Evolutionary conservation across 2,329 filamentous ascomycete species (phyloP).

Genomic region (Scopulariopsis brevicaulis): DNA sequence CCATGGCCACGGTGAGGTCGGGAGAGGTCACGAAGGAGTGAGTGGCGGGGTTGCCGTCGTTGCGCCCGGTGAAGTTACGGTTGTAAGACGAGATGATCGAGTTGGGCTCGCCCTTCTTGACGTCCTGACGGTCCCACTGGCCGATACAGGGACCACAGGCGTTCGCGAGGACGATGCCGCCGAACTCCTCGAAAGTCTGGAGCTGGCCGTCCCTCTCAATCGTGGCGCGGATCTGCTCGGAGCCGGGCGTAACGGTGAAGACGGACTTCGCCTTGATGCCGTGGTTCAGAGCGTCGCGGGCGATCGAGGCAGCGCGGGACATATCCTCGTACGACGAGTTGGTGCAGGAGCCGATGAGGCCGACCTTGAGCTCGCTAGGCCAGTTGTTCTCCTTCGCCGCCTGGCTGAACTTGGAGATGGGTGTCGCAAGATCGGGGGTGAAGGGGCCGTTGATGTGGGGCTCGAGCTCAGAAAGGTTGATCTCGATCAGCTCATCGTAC

Average conservation of each 20-base stretch:
- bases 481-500: constrained; percentile 93
- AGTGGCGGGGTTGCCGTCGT: constrained; percentile 90
- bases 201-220: constrained; percentile 86
- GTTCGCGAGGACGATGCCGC: constrained; percentile 88
- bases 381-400: constrained; percentile 90
- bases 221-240: constrained; percentile 91
- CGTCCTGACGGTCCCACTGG: constrained; percentile 89
- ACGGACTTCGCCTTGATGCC: constrained; percentile 87
- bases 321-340: constrained; percentile 85
- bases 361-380: constrained; percentile 94
- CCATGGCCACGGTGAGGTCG: constrained; percentile 78
- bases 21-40: constrained; percentile 90
- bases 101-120: constrained; percentile 92
- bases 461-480: constrained; percentile 90
- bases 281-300: constrained; percentile 79
- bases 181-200: constrained; percentile 91
- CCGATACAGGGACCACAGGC: constrained; percentile 89
- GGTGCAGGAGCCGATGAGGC: constrained; percentile 96
- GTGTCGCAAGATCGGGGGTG: constrained; percentile 94
- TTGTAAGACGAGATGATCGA: constrained; percentile 99
- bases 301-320: constrained; percentile 85
- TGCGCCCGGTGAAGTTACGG: constrained; percentile 98
- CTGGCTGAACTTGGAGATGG: constrained; percentile 94
- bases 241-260: constrained; percentile 93
- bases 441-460: constrained; percentile 98